Evolutionary conservation across 768 basidiomycete species (phyloP), one percentile per base, ranked within the genome.

Genomic region (Phaeotremella skinneri): DNA sequence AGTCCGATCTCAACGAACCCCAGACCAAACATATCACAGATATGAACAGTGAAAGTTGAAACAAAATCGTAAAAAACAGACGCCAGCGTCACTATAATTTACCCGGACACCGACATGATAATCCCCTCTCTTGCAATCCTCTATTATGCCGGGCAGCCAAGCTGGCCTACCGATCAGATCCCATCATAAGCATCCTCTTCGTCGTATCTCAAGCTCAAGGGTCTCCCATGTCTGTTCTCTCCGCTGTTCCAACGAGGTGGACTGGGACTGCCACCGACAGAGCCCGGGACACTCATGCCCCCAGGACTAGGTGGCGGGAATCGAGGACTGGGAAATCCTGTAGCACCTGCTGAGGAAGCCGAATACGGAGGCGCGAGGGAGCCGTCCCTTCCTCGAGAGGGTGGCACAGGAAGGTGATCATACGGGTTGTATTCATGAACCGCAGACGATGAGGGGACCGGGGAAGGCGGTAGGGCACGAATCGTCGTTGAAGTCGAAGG

Each of bases 101-200:
- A n/a, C n/a, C n/a, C n/a, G n/a, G n/a, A n/a, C n/a, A n/a, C n/a
- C n/a, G n/a, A n/a, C n/a, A n/a, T n/a, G n/a, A n/a, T n/a, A n/a
- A 7, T 37, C 34, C 17, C 34, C 34, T 37, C 34, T 7, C 7
- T 7, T 7, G 34, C 17, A 37, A 37, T 37, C 34, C 9, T 37
- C 9, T 7, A 45, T 9, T n/a, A n/a, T n/a, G n/a, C n/a, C 13
- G 43, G 23, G 13, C 43, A 45, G 43, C 43, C 23, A 20, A 45
- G 23, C 23, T 20, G 37, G 23, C 43, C 43, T 14, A 13, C 43
- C 13, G 7, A 13, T 23, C 20, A 73, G 59, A 73, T 73, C 11
- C 72, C 72, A 2, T 69, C 72, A 58, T 73, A 73, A 5, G 65
- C 72, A 43, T 73, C 72, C 2, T 73, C 67, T 17, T 61, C 67